These are phyloP conservation scores for Pseudogymnoascus sp. DNA, from an alignment of 2,329 filamentous ascomycete genomes.

Conservation along the genomic window DNA sequence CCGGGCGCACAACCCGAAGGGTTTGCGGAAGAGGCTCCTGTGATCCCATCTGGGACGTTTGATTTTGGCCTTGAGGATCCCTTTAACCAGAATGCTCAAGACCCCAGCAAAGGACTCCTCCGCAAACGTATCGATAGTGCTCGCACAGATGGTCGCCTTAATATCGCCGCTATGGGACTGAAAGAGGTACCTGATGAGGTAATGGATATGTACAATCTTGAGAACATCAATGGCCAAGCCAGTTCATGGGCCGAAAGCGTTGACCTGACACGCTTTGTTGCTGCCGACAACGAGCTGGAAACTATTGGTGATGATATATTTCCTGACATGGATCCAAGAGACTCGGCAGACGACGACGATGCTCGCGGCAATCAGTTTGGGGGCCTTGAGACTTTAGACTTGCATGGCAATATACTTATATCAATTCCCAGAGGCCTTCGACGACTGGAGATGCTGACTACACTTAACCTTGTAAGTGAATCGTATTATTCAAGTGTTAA, in stretches of 20 bases:
- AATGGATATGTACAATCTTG: slow-evolving; percentile 80
- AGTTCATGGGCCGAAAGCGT: slow-evolving; percentile 86
- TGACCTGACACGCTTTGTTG: slow-evolving; percentile 74
- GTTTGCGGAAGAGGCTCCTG: slow-evolving; percentile 29
- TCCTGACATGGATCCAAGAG: slow-evolving; percentile 56
- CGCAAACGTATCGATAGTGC: slow-evolving; percentile 64
- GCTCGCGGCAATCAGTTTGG: slow-evolving; percentile 67
- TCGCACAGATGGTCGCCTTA: slow-evolving; percentile 69
- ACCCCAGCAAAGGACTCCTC: slow-evolving; percentile 56
- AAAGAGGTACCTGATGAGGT: slow-evolving; percentile 75
- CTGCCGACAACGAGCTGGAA: slow-evolving; percentile 82
- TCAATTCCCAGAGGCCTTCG: slow-evolving; percentile 67
- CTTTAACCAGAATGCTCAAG: slow-evolving; percentile 57
- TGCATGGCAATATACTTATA: slow-evolving; percentile 75
- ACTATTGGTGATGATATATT: slow-evolving; percentile 66
- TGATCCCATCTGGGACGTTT: slow-evolving; percentile 43
- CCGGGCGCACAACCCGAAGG: slow-evolving; percentile 20
- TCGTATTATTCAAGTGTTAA: background rate
- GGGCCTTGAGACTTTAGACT: slow-evolving; percentile 68
- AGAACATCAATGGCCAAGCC: slow-evolving; percentile 52
- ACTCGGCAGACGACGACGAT: slow-evolving; percentile 55
- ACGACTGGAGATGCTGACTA: slow-evolving; percentile 63
- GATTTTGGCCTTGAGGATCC: slow-evolving; percentile 58
- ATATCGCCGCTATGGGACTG: slow-evolving; percentile 77
- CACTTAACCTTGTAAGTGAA: slow-evolving; percentile 64